Conservation (phyloP, 2,329 filamentous ascomycete species). For the Ceratocystis huliohia region DNA sequence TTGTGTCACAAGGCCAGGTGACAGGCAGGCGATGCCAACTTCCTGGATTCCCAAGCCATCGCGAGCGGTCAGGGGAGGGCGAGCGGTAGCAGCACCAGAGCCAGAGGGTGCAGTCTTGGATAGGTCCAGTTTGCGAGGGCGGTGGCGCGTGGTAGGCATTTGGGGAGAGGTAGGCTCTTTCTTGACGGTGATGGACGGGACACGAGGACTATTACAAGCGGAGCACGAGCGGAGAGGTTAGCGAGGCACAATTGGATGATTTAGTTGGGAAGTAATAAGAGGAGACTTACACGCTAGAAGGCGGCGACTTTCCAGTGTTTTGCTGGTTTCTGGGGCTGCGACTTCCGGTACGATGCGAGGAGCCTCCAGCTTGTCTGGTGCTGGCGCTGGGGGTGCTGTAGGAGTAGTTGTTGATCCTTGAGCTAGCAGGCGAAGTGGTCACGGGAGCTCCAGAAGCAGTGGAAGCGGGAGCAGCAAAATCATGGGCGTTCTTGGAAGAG, state of each 20-base stretch:
- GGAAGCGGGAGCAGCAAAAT: conserved; percentile 24
- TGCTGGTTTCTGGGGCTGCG: conserved; percentile 24
- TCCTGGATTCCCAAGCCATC: conserved; percentile 78
- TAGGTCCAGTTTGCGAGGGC: conserved; percentile 65
- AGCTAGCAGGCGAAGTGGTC: conserved; percentile 34
- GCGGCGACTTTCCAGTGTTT: conserved; percentile 39
- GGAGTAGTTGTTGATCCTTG: conserved; percentile 37
- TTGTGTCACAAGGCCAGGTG: conserved; percentile 89
- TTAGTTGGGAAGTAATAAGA: conserved; percentile 20
- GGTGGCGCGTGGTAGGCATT: conserved; percentile 58
- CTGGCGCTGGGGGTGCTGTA: conserved; percentile 21
- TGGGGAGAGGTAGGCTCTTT: conserved; percentile 88
- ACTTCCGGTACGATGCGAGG: conserved; percentile 18
- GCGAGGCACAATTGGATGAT: conserved; percentile 13
- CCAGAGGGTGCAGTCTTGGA: conserved; percentile 48
- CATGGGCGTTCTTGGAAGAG: conserved; percentile 31
- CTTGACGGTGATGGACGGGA: conserved; percentile 82
- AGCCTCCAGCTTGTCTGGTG: neutral
- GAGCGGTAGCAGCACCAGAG: conserved; percentile 46
- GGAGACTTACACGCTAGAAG: conserved; percentile 45
- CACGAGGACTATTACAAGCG: conserved; percentile 41
- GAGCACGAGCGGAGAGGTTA: conserved; percentile 23
- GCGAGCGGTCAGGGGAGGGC: conserved; percentile 61
- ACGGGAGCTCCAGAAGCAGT: conserved; percentile 26
- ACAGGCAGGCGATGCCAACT: conserved; percentile 85